Evolutionary conservation across 2,329 filamentous ascomycete genomes (phyloP).

Genomic region (Diplodia intermedia): DNA sequence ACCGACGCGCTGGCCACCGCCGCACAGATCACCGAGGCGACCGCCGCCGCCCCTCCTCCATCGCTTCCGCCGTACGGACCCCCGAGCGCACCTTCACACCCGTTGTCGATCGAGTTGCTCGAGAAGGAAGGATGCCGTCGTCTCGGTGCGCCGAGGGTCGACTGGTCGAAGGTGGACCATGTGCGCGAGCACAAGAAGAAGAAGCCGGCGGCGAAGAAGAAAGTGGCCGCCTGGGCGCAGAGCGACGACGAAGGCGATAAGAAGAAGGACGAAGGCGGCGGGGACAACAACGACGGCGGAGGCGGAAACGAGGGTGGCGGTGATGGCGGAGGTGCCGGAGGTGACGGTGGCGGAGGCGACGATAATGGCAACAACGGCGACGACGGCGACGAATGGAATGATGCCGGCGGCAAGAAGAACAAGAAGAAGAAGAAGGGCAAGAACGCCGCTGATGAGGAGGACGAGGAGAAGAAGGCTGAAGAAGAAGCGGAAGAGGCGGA

Average conservation of each 20-base stretch:
- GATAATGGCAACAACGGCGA: conserved; percentile 39
- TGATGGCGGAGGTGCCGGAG: conserved; percentile 46
- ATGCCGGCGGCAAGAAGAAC: conserved; percentile 47
- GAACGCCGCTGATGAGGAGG: conserved; percentile 39
- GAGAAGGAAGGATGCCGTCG: background rate
- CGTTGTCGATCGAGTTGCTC: conserved; percentile 12
- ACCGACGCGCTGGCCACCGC: conserved; percentile 49
- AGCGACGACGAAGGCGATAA: conserved; percentile 58
- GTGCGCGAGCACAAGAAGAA: conserved; percentile 61
- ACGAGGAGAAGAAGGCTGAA: conserved; percentile 48
- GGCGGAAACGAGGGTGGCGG: conserved; percentile 40
- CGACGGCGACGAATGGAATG: conserved; percentile 45
- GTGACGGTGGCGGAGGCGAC: conserved; percentile 43
- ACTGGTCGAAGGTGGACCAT: conserved; percentile 64
- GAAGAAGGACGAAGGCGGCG: conserved; percentile 46
- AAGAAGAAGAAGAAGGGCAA: conserved; percentile 50
- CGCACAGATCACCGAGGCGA: conserved; percentile 31
- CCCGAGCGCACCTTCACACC: background rate
- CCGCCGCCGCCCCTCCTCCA: background rate
- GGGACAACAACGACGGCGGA: conserved; percentile 45
- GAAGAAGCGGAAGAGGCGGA: conserved; percentile 42
- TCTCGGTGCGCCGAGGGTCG: conserved; percentile 54
- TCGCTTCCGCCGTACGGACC: conserved; percentile 22
- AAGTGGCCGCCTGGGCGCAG: conserved; percentile 44
- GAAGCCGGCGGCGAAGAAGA: conserved; percentile 50